phyloP scores from a whole-genome alignment of 805 yeast species.

The Scheffersomyces ergatensis region DNA sequence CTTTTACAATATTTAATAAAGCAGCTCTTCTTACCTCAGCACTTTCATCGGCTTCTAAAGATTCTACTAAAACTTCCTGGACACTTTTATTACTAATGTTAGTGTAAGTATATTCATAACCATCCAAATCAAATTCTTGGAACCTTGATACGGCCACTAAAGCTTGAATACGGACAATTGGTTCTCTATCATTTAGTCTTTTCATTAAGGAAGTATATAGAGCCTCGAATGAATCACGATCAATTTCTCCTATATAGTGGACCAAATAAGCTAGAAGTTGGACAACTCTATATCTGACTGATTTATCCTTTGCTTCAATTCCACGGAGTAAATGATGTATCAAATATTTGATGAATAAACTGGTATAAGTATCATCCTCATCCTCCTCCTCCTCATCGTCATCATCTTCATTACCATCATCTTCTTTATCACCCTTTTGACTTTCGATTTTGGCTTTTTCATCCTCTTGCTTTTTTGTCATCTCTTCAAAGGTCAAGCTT shows the following conservation, averaged over 20 bases:
- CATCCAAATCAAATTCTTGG: conserved; percentile 45
- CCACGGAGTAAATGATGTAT: conserved; percentile 75
- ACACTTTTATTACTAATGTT: conserved; percentile 6
- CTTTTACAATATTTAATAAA: conserved; percentile 63
- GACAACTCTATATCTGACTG: conserved; percentile 76
- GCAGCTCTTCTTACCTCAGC: conserved; percentile 91
- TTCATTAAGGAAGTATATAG: conserved; percentile 59
- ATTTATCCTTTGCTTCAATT: conserved; percentile 68
- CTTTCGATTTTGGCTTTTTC: conserved; percentile 19
- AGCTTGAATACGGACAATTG: conserved; percentile 79
- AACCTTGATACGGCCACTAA: conserved; percentile 75
- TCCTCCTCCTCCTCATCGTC: conserved; percentile 18
- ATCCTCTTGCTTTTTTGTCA: conserved; percentile 5
- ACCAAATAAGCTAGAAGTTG: conserved; percentile 73
- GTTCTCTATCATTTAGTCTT: conserved; percentile 73
- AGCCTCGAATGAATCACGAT: conserved; percentile 64
- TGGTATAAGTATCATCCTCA: conserved; percentile 41
- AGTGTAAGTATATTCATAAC: conserved; percentile 27
- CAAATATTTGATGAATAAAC: conserved; percentile 57
- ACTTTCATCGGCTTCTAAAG: conserved; percentile 73
- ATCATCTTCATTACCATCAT: conserved; percentile 27
- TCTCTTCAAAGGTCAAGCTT: conserved; percentile 36
- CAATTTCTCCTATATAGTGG: conserved; percentile 71
- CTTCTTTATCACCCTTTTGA: conserved; percentile 12
- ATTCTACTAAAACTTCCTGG: conserved; percentile 29